These are phyloP conservation scores for Spatholobus suberectus DNA, from an alignment of 306 rosid species.

Conservation along the genomic window DNA sequence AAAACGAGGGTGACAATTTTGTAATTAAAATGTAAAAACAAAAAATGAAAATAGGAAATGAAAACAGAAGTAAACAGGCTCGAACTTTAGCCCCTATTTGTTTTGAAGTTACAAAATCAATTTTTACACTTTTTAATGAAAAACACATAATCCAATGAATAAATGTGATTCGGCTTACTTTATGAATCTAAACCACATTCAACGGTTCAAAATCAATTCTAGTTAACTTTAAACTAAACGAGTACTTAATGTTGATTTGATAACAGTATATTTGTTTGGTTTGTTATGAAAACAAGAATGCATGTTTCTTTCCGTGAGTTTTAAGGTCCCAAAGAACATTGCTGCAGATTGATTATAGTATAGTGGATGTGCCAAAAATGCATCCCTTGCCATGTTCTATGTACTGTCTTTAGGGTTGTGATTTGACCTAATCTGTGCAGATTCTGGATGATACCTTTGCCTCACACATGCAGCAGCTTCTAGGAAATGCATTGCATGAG, in stretches of 20 bases:
- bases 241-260: background rate
- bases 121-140: background rate
- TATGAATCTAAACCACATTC: too few relatives aligned
- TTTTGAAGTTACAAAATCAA: background rate
- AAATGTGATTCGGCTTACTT: background rate
- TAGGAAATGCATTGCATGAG: conserved; percentile 88
- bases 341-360: background rate
- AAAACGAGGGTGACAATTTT: too few relatives aligned
- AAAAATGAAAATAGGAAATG: too few relatives aligned
- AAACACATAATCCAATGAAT: background rate
- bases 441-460: conserved; percentile 89
- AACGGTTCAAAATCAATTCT: too few relatives aligned
- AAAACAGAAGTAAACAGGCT: too few relatives aligned
- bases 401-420: background rate
- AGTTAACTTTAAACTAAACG: background rate
- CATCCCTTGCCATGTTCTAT: background rate
- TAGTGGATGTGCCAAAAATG: background rate
- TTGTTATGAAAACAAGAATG: background rate
- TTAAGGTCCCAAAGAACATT: background rate
- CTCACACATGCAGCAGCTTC: conserved; percentile 87
- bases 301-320: background rate
- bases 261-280: background rate
- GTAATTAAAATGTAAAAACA: too few relatives aligned
- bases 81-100: background rate
- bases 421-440: conserved; percentile 49